Conservation (phyloP, 169 alveolate species). For the Plasmodium inui region DNA sequence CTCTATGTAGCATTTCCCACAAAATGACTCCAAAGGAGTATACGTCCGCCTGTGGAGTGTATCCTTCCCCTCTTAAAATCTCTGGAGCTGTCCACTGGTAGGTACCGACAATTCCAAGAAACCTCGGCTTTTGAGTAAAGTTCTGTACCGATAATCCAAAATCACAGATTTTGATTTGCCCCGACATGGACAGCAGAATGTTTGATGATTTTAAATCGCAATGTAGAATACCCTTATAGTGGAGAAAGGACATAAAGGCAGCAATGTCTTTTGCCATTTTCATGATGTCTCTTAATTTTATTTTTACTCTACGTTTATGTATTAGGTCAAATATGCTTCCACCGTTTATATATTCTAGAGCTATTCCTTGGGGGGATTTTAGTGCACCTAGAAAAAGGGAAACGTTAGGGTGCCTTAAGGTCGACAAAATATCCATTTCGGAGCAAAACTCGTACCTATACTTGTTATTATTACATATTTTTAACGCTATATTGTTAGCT, state of each 20-base stretch:
- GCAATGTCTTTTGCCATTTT: constrained; percentile 85
- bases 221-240: constrained; percentile 88
- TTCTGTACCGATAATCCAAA: constrained; percentile 87
- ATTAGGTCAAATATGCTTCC: constrained; percentile 83
- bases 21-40: constrained; percentile 88
- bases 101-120: constrained; percentile 84
- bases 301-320: constrained; percentile 75
- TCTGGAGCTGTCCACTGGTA: constrained; percentile 90
- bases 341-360: constrained; percentile 86
- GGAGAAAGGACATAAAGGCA: constrained; percentile 86
- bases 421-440: constrained; percentile 84
- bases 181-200: constrained; percentile 86
- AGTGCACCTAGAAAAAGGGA: constrained; percentile 87
- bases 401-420: constrained; percentile 88
- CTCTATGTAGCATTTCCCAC: constrained; percentile 86
- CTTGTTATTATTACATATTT: constrained; percentile 47
- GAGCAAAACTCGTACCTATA: constrained; percentile 81
- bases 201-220: constrained; percentile 88
- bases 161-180: constrained; percentile 90
- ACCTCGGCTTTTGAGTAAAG: constrained; percentile 75
- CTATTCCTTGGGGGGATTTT: constrained; percentile 73
- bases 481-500: constrained; percentile 57
- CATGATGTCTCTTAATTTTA: constrained; percentile 78
- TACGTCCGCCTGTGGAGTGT: constrained; percentile 87
- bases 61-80: constrained; percentile 84